These are phyloP conservation scores for Monosporascus sp. DNA, from an alignment of 2,329 filamentous ascomycete genomes.

Conservation along the genomic window DNA sequence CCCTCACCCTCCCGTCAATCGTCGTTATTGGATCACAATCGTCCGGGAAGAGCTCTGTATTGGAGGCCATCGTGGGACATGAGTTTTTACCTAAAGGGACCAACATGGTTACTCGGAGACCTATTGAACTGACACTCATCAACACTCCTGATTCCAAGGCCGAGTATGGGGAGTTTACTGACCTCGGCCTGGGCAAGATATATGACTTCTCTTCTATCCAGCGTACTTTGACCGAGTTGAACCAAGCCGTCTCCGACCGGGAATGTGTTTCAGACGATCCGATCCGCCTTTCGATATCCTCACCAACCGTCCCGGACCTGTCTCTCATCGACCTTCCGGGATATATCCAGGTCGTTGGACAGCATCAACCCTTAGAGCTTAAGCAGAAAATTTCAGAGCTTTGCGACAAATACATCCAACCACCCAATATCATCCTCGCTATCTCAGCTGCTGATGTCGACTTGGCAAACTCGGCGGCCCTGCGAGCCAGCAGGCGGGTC, in stretches of 20 bases:
- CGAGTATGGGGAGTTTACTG: constrained; percentile 95
- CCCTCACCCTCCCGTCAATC: constrained; percentile 86
- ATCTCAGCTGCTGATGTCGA: constrained; percentile 98
- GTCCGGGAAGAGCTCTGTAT: constrained; percentile 93
- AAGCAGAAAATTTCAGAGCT: constrained; percentile 95
- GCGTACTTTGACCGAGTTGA: constrained; percentile 88
- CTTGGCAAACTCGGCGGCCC: constrained; percentile 88
- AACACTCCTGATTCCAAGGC: constrained; percentile 83
- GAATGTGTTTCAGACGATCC: constrained; percentile 96
- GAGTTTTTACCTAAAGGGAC: constrained; percentile 97
- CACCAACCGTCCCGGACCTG: constrained; percentile 88
- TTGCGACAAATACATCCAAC: constrained; percentile 96
- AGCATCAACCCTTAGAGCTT: constrained; percentile 83
- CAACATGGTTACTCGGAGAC: constrained; percentile 95
- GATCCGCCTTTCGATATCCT: constrained; percentile 93
- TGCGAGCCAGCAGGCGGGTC: constrained; percentile 83
- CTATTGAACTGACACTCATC: constrained; percentile 92
- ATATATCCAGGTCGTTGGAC: constrained; percentile 92
- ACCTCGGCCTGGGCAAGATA: constrained; percentile 82
- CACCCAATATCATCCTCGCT: constrained; percentile 92
- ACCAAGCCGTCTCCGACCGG: constrained; percentile 81
- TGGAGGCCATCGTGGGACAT: constrained; percentile 95
- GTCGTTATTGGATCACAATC: constrained; percentile 99
- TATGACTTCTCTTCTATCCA: constrained; percentile 91
- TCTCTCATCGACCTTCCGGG: constrained; percentile 94